Percentiles rank a stretch among this genome's conserved stretches.
These are phyloP conservation scores for Coffea canephora DNA, from an alignment of 257 asterid genomes.

Conservation along the genomic window DNA sequence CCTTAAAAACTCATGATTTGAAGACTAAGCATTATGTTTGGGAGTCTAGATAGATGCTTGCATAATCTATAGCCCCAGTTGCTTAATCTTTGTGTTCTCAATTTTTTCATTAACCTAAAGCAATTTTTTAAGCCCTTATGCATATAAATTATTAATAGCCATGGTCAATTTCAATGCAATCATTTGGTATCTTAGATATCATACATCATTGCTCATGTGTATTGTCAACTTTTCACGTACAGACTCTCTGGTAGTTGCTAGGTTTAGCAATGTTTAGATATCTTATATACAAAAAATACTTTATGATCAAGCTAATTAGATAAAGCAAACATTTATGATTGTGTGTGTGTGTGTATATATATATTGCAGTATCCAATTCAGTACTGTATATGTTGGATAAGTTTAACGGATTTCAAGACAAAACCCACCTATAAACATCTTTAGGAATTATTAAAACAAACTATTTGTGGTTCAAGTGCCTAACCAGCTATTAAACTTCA, in stretches of 20 bases:
- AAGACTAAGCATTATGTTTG: neutral
- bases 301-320: neutral
- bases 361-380: neutral
- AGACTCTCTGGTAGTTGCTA: neutral
- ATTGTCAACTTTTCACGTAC: constrained; percentile 5
- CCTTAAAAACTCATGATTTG: neutral
- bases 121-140: neutral
- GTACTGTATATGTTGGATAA: neutral
- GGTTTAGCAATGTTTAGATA: constrained; percentile 13
- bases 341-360: too few species aligned
- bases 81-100: neutral
- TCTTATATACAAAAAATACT: neutral
- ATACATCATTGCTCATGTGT: constrained; percentile 13
- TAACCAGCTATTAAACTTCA: neutral
- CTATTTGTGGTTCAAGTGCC: neutral
- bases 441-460: constrained; percentile 8
- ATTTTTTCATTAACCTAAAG: neutral
- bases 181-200: neutral
- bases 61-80: neutral
- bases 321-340: neutral
- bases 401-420: constrained; percentile 9
- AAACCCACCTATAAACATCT: neutral
- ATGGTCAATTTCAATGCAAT: constrained; percentile 15
- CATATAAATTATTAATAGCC: neutral
- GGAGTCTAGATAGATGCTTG: neutral